These are phyloP conservation scores for Diacronema lutheri DNA, from an alignment of 78 protist species.

Conservation along the genomic window DNA sequence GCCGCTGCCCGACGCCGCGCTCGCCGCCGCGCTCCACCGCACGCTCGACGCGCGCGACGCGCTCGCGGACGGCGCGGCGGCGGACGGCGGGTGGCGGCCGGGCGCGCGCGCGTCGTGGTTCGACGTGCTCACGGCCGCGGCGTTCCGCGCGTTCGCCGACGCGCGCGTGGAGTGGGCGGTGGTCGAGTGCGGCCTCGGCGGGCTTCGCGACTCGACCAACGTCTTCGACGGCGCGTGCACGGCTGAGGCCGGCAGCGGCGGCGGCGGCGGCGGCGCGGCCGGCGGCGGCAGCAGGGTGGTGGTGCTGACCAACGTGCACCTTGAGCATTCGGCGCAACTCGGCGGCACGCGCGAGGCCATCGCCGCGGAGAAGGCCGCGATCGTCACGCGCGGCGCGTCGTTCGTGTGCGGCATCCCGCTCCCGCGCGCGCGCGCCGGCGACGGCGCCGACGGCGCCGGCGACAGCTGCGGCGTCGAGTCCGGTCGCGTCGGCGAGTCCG, in stretches of 20 bases:
- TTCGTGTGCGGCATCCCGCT: not conserved
- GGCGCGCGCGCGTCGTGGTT: not conserved
- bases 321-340: conserved; percentile 1
- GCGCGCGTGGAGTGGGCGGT: not conserved
- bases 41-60: not conserved
- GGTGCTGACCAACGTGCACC: not conserved
- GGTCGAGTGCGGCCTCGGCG: conserved; percentile 11
- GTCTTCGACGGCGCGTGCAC: not conserved
- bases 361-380: not conserved
- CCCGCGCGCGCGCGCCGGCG: too few relatives aligned
- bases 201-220: not conserved
- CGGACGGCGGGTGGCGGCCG: too few relatives aligned
- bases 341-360: not conserved
- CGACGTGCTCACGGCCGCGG: not conserved
- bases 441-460: not conserved
- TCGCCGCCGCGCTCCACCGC: not conserved
- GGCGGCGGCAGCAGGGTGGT: not conserved
- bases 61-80: too few relatives aligned
- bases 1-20: not conserved
- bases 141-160: not conserved
- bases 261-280: not conserved
- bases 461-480: not conserved
- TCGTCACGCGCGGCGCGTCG: not conserved
- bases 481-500: too few relatives aligned
- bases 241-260: not conserved